Percentiles rank a stretch among this genome's conserved stretches.
Evolutionary conservation across 202 grass and related monocot species (phyloP).

Genomic region (Tripidium arundinaceum): DNA sequence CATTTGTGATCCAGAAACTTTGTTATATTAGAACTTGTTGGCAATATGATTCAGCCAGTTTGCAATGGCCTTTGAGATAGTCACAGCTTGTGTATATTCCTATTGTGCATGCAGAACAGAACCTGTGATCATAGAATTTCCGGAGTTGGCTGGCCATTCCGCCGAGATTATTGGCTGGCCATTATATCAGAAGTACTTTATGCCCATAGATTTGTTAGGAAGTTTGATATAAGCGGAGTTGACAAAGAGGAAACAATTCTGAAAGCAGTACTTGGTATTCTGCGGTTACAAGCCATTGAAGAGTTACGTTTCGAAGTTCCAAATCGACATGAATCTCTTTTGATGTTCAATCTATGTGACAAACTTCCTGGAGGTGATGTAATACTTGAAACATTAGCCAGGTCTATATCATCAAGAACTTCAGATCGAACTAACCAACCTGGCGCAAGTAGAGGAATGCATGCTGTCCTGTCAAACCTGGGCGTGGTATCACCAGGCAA

Average conservation of each 20-base stretch:
- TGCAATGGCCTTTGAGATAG: neutral
- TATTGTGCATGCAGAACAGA: slow-evolving; percentile 70
- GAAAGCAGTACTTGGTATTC: slow-evolving; percentile 62
- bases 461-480: slow-evolving; percentile 74
- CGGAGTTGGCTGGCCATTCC: slow-evolving; percentile 90
- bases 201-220: slow-evolving; percentile 74
- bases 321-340: slow-evolving; percentile 57
- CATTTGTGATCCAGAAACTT: neutral
- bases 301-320: slow-evolving; percentile 46
- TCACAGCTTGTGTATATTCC: slow-evolving; percentile 20
- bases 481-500: slow-evolving; percentile 57
- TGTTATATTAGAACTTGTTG: slow-evolving; percentile 13
- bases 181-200: slow-evolving; percentile 80
- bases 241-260: slow-evolving; percentile 83
- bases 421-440: slow-evolving; percentile 48
- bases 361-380: slow-evolving; percentile 93
- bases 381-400: slow-evolving; percentile 84
- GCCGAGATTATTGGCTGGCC: slow-evolving; percentile 89
- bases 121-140: slow-evolving; percentile 90
- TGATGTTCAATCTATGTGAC: slow-evolving; percentile 95
- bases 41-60: neutral
- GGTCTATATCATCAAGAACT: slow-evolving; percentile 42
- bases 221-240: slow-evolving; percentile 57
- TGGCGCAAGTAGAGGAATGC: slow-evolving; percentile 43
- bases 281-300: slow-evolving; percentile 82